phyloP scores from a whole-genome alignment of 768 basidiomycete species.

The Leccinellum albellum region DNA sequence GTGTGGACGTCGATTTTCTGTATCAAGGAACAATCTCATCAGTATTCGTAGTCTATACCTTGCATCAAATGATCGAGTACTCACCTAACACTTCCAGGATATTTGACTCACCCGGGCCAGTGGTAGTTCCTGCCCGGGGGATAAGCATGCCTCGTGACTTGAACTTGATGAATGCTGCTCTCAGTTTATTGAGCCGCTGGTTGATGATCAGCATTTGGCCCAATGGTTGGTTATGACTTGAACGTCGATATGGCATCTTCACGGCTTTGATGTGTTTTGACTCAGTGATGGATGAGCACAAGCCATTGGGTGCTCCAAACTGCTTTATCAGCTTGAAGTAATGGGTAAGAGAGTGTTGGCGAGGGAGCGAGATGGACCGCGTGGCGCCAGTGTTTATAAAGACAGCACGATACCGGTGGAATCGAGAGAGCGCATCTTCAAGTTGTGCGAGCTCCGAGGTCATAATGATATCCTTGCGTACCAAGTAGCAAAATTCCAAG shows the following conservation, averaged over 20 bases:
- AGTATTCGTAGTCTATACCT: not conserved
- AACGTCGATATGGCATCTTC: not conserved
- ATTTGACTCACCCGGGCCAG: not conserved
- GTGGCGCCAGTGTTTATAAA: not conserved
- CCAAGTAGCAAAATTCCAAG: not conserved
- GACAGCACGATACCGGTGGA: not conserved
- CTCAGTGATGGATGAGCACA: not conserved
- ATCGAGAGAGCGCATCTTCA: not conserved
- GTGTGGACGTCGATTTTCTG: not conserved
- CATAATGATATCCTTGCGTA: not conserved
- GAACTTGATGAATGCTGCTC: not conserved
- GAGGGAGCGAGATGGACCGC: not conserved
- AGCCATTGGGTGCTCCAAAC: not conserved
- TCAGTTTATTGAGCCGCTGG: not conserved
- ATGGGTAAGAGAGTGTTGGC: not conserved
- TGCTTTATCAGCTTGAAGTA: not conserved
- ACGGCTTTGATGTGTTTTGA: not conserved
- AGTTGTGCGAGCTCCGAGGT: not conserved
- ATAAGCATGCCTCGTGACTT: not conserved
- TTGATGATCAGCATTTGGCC: not conserved
- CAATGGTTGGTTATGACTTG: not conserved
- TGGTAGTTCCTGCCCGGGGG: not conserved
- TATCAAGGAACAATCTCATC: not conserved
- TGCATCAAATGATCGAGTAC: not conserved
- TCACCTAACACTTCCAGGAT: not conserved